phyloP scores from a whole-genome alignment of 495 filamentous ascomycete species.

The Hypoxylon perforatum region DNA sequence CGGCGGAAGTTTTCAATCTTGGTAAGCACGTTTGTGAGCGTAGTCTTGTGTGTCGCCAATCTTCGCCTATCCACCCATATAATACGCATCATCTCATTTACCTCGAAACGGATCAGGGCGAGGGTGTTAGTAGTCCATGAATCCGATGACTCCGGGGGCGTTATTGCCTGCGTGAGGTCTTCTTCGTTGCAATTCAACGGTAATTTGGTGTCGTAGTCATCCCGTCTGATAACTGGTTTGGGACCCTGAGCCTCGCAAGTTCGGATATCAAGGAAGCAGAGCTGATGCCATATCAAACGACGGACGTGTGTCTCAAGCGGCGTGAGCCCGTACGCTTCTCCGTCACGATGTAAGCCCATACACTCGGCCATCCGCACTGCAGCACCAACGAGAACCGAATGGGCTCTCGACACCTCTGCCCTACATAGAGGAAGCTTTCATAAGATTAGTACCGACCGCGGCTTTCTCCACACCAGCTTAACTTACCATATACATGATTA shows the following conservation, averaged over 20 bases:
- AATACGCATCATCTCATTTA: conserved; percentile 75
- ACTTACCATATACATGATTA: conserved; percentile 77
- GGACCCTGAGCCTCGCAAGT: conserved; percentile 82
- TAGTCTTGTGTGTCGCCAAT: conserved; percentile 69
- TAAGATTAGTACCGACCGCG: conserved; percentile 20
- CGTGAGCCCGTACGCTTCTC: conserved; percentile 68
- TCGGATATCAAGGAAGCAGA: conserved; percentile 79
- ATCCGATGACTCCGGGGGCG: conserved; percentile 55
- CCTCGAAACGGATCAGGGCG: conserved; percentile 73
- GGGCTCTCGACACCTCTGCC: conserved; percentile 73
- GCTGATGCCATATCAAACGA: conserved; percentile 79
- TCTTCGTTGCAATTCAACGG: conserved; percentile 75
- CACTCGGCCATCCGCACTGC: conserved; percentile 79
- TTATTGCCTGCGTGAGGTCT: conserved; percentile 57
- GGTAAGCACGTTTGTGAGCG: conserved; percentile 63
- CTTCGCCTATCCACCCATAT: conserved; percentile 71
- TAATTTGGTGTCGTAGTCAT: conserved; percentile 76
- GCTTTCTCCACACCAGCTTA: not conserved
- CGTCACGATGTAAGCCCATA: conserved; percentile 80
- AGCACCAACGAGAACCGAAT: conserved; percentile 75
- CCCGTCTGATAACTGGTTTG: conserved; percentile 69
- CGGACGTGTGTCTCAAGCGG: conserved; percentile 78
- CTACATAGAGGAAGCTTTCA: conserved; percentile 74
- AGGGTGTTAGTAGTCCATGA: conserved; percentile 76
- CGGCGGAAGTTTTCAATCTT: conserved; percentile 72